Percentiles rank a stretch among this genome's conserved stretches.
Evolutionary conservation across 2,329 filamentous ascomycete genomes (phyloP).

Genomic region (Cordyceps tenuipes): DNA sequence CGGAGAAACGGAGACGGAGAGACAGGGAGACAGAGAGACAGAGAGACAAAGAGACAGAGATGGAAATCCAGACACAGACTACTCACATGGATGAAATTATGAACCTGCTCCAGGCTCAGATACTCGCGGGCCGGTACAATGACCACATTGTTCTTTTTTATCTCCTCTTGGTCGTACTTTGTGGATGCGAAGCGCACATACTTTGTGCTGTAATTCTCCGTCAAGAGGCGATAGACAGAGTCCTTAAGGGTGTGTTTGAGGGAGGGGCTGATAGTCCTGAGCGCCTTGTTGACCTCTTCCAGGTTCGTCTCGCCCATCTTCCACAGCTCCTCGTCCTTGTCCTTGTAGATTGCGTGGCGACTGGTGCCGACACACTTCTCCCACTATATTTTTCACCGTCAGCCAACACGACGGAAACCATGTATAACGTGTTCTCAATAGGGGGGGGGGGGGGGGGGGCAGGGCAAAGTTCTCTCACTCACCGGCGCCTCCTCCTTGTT

Average conservation of each 20-base stretch:
- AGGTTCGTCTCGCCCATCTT: neutral
- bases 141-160: too few relatives aligned
- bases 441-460: too few relatives aligned
- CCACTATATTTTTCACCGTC: too few relatives aligned
- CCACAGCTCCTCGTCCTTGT: neutral
- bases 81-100: neutral
- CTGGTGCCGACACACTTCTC: neutral
- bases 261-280: too few relatives aligned
- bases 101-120: neutral
- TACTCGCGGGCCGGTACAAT: neutral
- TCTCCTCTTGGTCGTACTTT: too few relatives aligned
- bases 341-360: neutral
- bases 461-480: too few relatives aligned
- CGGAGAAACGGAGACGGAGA: too few relatives aligned
- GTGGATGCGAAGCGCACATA: constrained; percentile 14
- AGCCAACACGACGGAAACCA: too few relatives aligned
- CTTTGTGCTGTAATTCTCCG: constrained; percentile 19
- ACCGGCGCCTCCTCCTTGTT: neutral
- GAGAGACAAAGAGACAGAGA: too few relatives aligned
- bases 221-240: constrained; percentile 19
- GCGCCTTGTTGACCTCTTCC: neutral
- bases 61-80: too few relatives aligned
- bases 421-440: too few relatives aligned
- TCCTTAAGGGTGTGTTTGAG: constrained; percentile 14
- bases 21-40: too few relatives aligned